phyloP scores from a whole-genome alignment of 2,329 filamentous ascomycete species.

The Ophiocordyceps camponoti-floridani region DNA sequence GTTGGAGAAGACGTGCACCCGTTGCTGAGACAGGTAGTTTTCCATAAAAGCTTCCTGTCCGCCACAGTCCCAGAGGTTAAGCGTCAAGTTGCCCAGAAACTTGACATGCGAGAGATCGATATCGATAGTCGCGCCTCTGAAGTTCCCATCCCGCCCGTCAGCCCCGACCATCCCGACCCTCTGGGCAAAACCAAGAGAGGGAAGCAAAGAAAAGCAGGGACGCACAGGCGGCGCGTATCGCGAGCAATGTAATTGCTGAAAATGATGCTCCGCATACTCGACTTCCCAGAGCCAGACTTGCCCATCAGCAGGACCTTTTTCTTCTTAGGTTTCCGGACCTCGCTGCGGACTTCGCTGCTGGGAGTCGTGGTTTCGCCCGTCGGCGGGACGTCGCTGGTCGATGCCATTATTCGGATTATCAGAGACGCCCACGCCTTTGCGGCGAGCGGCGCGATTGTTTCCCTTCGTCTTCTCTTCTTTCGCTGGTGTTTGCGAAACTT shows the following conservation, averaged over 20 bases:
- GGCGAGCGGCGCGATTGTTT: too few species aligned
- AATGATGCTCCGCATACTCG: slow-evolving; percentile 95
- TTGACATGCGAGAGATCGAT: slow-evolving; percentile 97
- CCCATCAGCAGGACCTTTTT: slow-evolving; percentile 83
- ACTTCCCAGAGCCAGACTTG: slow-evolving; percentile 93
- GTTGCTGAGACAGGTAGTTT: slow-evolving; percentile 90
- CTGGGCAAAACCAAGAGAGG: background rate
- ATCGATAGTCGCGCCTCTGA: slow-evolving; percentile 79
- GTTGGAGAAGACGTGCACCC: slow-evolving; percentile 89
- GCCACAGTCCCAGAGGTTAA: slow-evolving; percentile 98
- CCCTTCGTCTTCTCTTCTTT: too few species aligned
- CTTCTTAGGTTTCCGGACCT: slow-evolving; percentile 57
- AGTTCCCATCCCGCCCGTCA: background rate
- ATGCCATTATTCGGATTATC: background rate
- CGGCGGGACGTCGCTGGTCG: background rate
- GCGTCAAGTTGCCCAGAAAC: slow-evolving; percentile 90
- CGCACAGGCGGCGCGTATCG: slow-evolving; percentile 68
- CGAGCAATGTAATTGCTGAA: slow-evolving; percentile 98
- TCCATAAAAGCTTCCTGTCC: slow-evolving; percentile 98
- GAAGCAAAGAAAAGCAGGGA: slow-evolving; percentile 2
- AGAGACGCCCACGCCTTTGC: background rate
- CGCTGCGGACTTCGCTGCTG: slow-evolving; percentile 18
- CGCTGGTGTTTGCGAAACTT: too few species aligned
- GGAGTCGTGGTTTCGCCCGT: background rate
- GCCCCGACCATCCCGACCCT: background rate